Evolutionary conservation across 2,329 filamentous ascomycete genomes (phyloP), one percentile per base, ranked within the genome.

Genomic region (Penicillium rolfsii): DNA sequence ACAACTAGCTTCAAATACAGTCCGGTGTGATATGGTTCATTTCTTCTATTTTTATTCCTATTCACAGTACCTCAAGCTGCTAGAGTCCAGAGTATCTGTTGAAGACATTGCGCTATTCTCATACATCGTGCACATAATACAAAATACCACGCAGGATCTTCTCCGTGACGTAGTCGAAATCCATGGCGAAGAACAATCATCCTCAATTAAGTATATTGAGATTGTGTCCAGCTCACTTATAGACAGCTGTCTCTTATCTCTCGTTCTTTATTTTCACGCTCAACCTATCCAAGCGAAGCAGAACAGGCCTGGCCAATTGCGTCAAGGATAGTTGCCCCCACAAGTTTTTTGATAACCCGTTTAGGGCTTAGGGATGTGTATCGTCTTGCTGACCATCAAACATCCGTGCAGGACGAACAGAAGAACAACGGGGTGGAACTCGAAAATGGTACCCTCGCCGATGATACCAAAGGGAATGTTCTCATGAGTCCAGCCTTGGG

Each of bases 341-440:
- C 14, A 53, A 8, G 6, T 22, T 38, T 40, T 26, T 28, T 26
- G 19, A 38, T 40, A 12, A 11, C 33, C 35, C 55, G 9, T 61
- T 66, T 66, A 86, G 55, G 84, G 93, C 86, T 99, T 99, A 16
- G 95, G 95, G 67, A 99, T 93, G 75, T 95, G 91, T 72, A 99
- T 87, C 35, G 88, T 94, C 84, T 94, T 96, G 82, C 92, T 97
- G 65, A 94, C 90, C 95, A 99, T 98, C 73, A 95, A 79, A 74
- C 91, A 96, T 22, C 93, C 95, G 75, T 96, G 92, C n/a, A 93
- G 70, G 61, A 96, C 82, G 78, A 97, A 99, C 62, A 98, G 72
- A 26, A 88, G 78, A 7, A 89, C 91, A 3, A 90, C 83, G 14
- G 95, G 94, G 76, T 99, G 95, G 62, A 97, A 87, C 78, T 96